Base-by-base conservation (phyloP, 2,329 filamentous ascomycete genomes). In the Penicillium sp. region DNA sequence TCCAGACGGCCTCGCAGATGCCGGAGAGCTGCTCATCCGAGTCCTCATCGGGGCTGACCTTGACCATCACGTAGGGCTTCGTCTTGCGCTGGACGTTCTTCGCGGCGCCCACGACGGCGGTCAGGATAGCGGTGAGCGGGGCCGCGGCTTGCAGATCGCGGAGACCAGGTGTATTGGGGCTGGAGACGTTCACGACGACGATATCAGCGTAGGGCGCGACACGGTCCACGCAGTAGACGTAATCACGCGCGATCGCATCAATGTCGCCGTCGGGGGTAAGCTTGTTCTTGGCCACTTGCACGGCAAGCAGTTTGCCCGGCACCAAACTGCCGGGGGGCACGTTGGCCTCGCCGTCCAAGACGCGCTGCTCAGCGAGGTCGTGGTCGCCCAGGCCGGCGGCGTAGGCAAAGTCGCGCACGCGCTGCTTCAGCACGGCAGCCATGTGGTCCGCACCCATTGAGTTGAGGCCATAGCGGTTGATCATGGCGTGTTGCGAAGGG, bases 241-340 rank as follows among this genome's bases (percentile, higher is more conserved):
- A 97, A 68, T 89, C 85, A 24, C 85, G 83, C 52, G 83, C 86
- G 16, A 98, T 89, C 35, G 92, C 93, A 43, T 89, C 85, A 60
- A 96, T 89, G 71, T 98, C 91, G 50, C 83, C 82, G 72, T 96
- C 93, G 19, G 92, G 87, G 0, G 95, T 99, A 49, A 86, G 83
- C 81, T 97, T 98, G 80, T 98, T 98, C 86, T 99, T 99, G 53
- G 94, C 93, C 43, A 98, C 87, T 78, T 99, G 95, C 18, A 99
- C 92, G 16, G 91, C 89, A 61, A 99, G 82, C 58, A 97, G 79
- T 60, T 89, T 87, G 14, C 93, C 94, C 0, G 87, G 80, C 14
- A 81, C 78, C 67, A 99, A 79, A 75, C 90, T 91, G n/a, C 95
- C 91, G 0, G 92, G 88, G 0, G 92, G 91, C 0, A 96, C 91